Base-by-base conservation (phyloP, 176 grass and related monocot species). In the Calamus simplicifolius region DNA sequence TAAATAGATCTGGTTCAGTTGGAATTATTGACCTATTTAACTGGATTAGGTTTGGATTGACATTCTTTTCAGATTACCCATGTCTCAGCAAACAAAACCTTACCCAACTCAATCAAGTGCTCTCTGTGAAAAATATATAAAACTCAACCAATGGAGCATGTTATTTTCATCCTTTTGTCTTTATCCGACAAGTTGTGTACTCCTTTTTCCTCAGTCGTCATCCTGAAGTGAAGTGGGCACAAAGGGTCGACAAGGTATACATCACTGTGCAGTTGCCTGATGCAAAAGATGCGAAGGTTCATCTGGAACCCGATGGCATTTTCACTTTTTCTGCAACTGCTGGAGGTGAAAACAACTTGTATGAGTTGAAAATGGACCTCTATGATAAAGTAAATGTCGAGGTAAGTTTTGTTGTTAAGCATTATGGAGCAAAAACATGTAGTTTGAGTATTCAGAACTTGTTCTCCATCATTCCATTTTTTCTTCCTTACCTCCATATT, bases 221-320 rank as follows among this genome's bases (percentile, higher is more conserved):
- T 59, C 92, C 92, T 29, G 85, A 88, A 74, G 73, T 92, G 54
- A 89, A 78, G 81, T 92, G 87, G 93, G 93, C 93, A 21, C 82
- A 98, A 61, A 92, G 93, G 70, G 58, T 85, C 30, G 93, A 98
- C 79, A 85, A 98, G 30, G 75, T 98, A 29, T 98, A 89, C 64
- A 70, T 98, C 62, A 98, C 87, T 4, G 66, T 98, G 57, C 84
- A 92, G 58, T 67, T 98, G 49, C 49, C 93, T 56, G 87, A 98
- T 23, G 75, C 87, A 25, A 98, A 98, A 68, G 88, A 98, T 82
- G 93, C 78, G 30, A 92, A 88, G 48, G 78, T 98, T 55, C 80
- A 98, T 73, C 61, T 98, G 59, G 72, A 98, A 59, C 81, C 88
- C 60, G 84, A 98, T 61, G 93, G 93, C 74, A 66, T 72, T 67